Evolutionary conservation across 2,329 filamentous ascomycete species (phyloP).

Genomic region (Trichoderma sp.): DNA sequence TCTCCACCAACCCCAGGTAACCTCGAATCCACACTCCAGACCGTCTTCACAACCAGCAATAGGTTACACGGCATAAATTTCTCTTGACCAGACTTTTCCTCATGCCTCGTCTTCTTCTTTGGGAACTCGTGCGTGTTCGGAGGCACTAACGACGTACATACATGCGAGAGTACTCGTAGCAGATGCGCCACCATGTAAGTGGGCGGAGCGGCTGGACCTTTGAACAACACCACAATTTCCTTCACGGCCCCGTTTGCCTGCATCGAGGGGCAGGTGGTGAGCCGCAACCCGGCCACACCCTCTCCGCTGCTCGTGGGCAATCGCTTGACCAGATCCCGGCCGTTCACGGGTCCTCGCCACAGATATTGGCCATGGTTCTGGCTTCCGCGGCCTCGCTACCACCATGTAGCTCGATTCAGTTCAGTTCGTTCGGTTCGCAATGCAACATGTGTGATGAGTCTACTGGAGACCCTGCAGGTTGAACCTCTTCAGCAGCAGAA

Average conservation of each 20-base stretch:
- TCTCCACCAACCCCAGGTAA: not conserved
- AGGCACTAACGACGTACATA: not conserved
- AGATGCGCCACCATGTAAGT: not conserved
- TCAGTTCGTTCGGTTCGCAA: not conserved
- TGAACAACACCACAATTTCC: not conserved
- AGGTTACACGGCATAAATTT: not conserved
- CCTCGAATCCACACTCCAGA: not conserved
- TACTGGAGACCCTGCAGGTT: not conserved
- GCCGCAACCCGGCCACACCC: not conserved
- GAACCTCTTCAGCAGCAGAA: not conserved
- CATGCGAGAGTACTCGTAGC: not conserved
- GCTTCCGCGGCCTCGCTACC: not conserved
- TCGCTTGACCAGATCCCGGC: not conserved
- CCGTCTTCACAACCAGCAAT: not conserved
- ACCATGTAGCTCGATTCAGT: not conserved
- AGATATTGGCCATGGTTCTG: not conserved
- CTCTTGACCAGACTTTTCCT: not conserved
- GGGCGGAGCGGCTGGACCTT: not conserved
- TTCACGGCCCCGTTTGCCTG: not conserved
- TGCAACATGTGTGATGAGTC: conserved; percentile 3
- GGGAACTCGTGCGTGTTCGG: not conserved
- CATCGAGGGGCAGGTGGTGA: not conserved
- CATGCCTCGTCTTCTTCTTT: not conserved
- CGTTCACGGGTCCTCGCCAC: not conserved
- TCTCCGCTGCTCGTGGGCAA: not conserved